phyloP scores from a whole-genome alignment of 306 rosid species.

The Medicago lupulina region DNA sequence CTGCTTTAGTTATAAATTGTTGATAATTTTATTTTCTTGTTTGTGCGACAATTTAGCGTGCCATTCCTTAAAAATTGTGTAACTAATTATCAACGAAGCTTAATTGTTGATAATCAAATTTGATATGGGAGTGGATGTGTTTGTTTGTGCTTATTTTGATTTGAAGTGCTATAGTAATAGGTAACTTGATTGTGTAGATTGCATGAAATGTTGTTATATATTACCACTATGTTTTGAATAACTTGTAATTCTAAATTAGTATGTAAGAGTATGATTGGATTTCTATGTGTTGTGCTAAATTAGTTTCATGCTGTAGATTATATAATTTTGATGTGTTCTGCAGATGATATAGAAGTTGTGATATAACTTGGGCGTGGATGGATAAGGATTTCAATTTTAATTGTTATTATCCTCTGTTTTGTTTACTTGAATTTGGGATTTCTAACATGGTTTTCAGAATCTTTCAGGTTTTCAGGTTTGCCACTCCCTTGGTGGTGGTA shows the following conservation, averaged over 20 bases:
- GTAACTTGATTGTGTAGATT: not conserved
- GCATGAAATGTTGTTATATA: not conserved
- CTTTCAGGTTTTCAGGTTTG: slow-evolving; percentile 69
- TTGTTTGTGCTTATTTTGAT: not conserved
- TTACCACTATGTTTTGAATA: not conserved
- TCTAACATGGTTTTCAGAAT: not conserved
- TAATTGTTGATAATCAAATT: too few relatives aligned
- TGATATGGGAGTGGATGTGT: too few relatives aligned
- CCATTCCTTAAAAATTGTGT: too few relatives aligned
- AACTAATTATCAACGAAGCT: too few relatives aligned
- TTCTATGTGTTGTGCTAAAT: not conserved
- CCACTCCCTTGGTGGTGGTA: slow-evolving; percentile 72
- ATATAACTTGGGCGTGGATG: not conserved
- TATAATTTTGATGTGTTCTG: not conserved
- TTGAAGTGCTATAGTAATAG: not conserved
- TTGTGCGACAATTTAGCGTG: too few relatives aligned
- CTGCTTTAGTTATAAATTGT: too few relatives aligned
- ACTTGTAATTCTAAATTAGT: not conserved
- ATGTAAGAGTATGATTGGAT: not conserved
- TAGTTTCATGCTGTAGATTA: not conserved
- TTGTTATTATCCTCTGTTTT: not conserved
- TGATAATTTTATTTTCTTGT: too few relatives aligned
- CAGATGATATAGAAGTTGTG: not conserved
- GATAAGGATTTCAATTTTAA: not conserved
- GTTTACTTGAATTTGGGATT: not conserved